Evolutionary conservation across 164 flowering plant species (phyloP), one percentile per base, ranked within the genome.

Genomic region (Umbilicus rupestris): DNA sequence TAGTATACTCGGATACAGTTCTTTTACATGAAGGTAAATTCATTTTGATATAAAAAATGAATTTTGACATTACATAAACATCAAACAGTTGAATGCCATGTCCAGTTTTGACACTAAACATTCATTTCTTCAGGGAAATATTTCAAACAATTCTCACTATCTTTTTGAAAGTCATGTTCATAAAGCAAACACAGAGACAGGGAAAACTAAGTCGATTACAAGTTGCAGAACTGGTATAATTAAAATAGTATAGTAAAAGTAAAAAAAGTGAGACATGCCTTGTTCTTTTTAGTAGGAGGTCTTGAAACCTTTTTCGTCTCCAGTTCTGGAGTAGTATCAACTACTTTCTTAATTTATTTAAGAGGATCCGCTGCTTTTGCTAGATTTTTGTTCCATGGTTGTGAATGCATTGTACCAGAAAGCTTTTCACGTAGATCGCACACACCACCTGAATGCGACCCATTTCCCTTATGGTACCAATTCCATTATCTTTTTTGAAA

Each of bases 401-500:
- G 90, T 68, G 83, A 33, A 72, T 78, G 78, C 78, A 78, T 76
- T 30, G 80, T 71, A 26, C 99, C 99, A 39, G 99, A 89, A 2
- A 94, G 75, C 80, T 76, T 89, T 77, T 91, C 97, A 66, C 99
- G 97, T 49, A 94, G 73, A 81, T 94, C 97, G 46, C 81, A 79
- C 66, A 78, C 78, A 72, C 80, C 76, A 46, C 77, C 87, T 55
- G 79, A 69, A 69, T 62, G 30, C 70, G 83, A 59, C 26, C 77
- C 78, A 70, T 72, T 84, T 69, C 76, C 83, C 73, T 72, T 77
- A 68, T 79, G 24, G 74, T 75, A 76, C 83, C 97, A 71, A 81
- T 74, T 49, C 73, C 83, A 68, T 72, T 83, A 75, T 73, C 90
- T 87, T 77, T 67, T 75, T 52, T 50, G 52, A 47, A 47, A 37